These are phyloP conservation scores for Glaciozyma martinii DNA, from an alignment of 768 basidiomycete species.

Conservation along the genomic window DNA sequence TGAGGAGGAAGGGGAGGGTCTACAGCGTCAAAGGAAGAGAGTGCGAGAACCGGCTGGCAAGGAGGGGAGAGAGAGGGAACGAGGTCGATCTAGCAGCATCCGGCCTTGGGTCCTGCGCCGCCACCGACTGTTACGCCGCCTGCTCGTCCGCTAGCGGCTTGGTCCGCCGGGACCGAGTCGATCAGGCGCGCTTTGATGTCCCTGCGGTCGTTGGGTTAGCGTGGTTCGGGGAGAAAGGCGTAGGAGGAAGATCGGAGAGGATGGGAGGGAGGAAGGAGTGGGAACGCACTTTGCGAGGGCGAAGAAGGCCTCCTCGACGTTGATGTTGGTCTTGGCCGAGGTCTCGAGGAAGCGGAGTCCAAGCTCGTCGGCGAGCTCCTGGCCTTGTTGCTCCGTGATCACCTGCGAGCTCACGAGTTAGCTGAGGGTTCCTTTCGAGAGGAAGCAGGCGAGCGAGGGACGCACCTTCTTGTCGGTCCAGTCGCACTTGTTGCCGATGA, in stretches of 20 bases:
- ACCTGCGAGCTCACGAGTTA: constrained; percentile 39
- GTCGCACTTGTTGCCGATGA: constrained; percentile 98
- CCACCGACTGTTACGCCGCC: constrained; percentile 28
- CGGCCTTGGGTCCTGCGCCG: constrained; percentile 13
- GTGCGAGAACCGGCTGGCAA: too few relatives aligned
- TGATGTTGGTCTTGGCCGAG: constrained; percentile 90
- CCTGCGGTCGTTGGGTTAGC: constrained; percentile 42
- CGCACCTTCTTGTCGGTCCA: constrained; percentile 78
- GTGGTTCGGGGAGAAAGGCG: not conserved
- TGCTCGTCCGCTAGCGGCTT: constrained; percentile 20
- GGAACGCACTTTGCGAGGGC: constrained; percentile 80
- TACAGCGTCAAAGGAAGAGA: too few relatives aligned
- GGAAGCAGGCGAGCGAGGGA: not conserved
- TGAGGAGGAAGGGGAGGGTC: too few relatives aligned
- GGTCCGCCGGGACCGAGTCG: constrained; percentile 54
- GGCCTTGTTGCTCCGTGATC: constrained; percentile 84
- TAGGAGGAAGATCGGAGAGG: not conserved
- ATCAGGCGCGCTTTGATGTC: constrained; percentile 97
- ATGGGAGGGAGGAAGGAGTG: not conserved
- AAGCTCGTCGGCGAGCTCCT: constrained; percentile 81
- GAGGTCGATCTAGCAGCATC: constrained; percentile 27
- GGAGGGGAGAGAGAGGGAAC: too few relatives aligned
- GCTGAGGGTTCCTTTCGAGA: not conserved
- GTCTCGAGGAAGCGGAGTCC: constrained; percentile 98
- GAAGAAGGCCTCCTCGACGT: constrained; percentile 98